Evolutionary conservation across 176 grass and related monocot species (phyloP), one percentile per base, ranked within the genome.

Genomic region (Oryza coarctata): DNA sequence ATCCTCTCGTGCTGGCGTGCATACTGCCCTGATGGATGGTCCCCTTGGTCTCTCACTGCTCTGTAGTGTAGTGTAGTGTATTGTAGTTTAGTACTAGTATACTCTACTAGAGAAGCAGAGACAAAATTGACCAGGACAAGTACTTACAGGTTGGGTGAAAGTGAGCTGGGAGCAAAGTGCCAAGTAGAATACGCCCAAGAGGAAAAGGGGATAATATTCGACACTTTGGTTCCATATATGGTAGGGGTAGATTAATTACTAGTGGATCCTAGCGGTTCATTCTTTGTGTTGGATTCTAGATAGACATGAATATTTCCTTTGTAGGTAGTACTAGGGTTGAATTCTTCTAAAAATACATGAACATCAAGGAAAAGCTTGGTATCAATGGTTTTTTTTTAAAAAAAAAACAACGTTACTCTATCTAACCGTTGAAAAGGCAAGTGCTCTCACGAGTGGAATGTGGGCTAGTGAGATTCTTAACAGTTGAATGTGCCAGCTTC

Each of bases 41-140:
- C 25, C 68, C 79, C 79, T 27, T 14, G 20, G 12, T 36, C 73
- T 75, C 50, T 32, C 28, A 2, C 40, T 11, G 22, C n/a, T 11
- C 55, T 55, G 6, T 55, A n/a, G 18, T 1, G 44, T 0, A 17
- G 44, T 55, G 29, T 38, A 45, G 36, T 39, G 38, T 7, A 17
- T 12, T 55, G 29, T 38, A 45, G 36, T 39, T 7, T 7, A 45
- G 12, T 15, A 15, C 43, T 45, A 45, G 13, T 45, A 45, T 45
- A 45, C 43, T 15, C 13, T 39, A 11, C 38, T 9, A 4, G 61
- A 20, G 34, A 22, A 17, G 70, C 12, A 27, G 23, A 77, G 79
- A 65, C 73, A 70, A 87, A 28, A 70, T 7, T 71, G 71, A 15
- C 22, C 34, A 28, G 1, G 72, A 70, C 85, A 63, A 50, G 36